Percentiles rank a stretch among this genome's conserved stretches.
These are phyloP conservation scores for Oryza punctata DNA, from an alignment of 176 grass and related monocot species.

Conservation along the genomic window DNA sequence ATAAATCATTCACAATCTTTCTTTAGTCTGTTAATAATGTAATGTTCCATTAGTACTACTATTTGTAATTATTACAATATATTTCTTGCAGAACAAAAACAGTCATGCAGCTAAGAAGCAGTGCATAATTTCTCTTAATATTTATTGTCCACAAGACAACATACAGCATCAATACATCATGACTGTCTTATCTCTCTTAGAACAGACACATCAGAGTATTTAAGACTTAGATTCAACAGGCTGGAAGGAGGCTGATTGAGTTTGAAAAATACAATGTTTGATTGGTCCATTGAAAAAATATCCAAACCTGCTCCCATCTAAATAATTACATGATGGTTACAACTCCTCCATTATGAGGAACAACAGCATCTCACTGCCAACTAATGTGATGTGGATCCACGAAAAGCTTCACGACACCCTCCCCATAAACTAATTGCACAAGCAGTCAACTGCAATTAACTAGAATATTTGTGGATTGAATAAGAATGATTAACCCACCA, in stretches of 20 bases:
- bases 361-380: constrained; percentile 35
- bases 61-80: not conserved
- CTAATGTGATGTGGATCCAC: constrained; percentile 45
- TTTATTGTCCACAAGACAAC: not conserved
- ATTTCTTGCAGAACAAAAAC: constrained; percentile 7
- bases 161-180: not conserved
- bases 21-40: not conserved
- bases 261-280: not conserved
- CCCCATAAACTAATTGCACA: constrained; percentile 26
- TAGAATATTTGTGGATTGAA: constrained; percentile 18
- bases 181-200: not conserved
- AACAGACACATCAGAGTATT: constrained; percentile 5
- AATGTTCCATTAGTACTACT: not conserved
- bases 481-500: constrained; percentile 30
- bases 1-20: not conserved
- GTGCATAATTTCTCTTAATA: not conserved
- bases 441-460: constrained; percentile 50
- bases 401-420: constrained; percentile 10
- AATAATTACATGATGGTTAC: constrained; percentile 41
- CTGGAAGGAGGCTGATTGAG: constrained; percentile 19
- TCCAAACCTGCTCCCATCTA: constrained; percentile 14
- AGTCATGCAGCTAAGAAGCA: not conserved
- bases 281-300: constrained; percentile 23
- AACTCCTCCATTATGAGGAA: constrained; percentile 43
- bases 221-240: not conserved